These are phyloP conservation scores for Scheffersomyces quercinus DNA, from an alignment of 1,139 yeast species.

Conservation along the genomic window DNA sequence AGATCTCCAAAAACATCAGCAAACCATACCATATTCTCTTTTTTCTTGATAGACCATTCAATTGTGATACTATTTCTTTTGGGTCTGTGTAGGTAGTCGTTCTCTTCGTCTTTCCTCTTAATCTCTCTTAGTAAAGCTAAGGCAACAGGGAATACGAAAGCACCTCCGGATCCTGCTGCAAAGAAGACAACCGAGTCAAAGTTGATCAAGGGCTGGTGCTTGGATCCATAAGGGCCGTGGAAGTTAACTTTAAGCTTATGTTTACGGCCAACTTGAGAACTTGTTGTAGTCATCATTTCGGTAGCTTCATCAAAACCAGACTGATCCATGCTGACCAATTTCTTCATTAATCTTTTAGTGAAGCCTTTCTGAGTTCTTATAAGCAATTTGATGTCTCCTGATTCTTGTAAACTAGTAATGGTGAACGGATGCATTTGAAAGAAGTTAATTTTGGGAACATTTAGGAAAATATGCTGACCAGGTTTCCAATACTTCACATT, in stretches of 20 bases:
- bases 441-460: conserved; percentile 32
- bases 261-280: background rate
- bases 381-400: conserved; percentile 36
- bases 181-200: conserved; percentile 39
- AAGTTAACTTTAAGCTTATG: conserved; percentile 29
- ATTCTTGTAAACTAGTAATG: conserved; percentile 34
- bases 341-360: conserved; percentile 31
- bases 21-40: conserved; percentile 32
- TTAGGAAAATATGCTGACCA: conserved; percentile 43
- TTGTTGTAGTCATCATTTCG: background rate
- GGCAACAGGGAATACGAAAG: conserved; percentile 44
- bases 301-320: background rate
- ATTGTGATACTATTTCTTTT: conserved; percentile 23
- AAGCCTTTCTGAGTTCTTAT: conserved; percentile 41
- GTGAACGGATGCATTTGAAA: conserved; percentile 49
- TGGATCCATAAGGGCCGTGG: conserved; percentile 44
- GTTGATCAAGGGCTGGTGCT: conserved; percentile 35
- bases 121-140: conserved; percentile 29
- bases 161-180: conserved; percentile 44
- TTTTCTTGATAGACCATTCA: conserved; percentile 29
- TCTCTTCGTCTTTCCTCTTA: conserved; percentile 17
- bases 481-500: conserved; percentile 41
- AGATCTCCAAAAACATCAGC: conserved; percentile 28
- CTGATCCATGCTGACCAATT: conserved; percentile 16
- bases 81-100: conserved; percentile 34